phyloP scores from a whole-genome alignment of 208 protist species.

The Acanthamoeba sp. region DNA sequence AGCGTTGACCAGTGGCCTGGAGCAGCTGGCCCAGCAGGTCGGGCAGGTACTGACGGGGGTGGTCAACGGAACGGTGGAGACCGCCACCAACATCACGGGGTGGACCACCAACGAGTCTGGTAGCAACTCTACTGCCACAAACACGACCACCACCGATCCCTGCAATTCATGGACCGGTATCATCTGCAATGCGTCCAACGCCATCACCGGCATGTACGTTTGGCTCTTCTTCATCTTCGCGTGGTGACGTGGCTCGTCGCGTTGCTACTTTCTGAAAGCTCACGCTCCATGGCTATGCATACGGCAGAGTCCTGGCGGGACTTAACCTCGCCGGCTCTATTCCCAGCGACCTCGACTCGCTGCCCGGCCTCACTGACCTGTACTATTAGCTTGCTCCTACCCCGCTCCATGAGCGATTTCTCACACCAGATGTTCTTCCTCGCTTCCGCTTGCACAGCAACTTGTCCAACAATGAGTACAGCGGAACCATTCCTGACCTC shows the following conservation, averaged over 20 bases:
- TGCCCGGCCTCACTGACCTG: background rate
- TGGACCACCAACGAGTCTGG: background rate
- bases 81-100: background rate
- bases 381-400: no score
- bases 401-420: no score
- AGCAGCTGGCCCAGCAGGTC: background rate
- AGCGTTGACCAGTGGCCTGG: background rate
- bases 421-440: background rate
- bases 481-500: background rate
- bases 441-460: background rate
- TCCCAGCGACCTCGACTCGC: background rate
- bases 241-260: background rate
- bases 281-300: no score
- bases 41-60: background rate
- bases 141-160: background rate
- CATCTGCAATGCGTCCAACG: background rate
- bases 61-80: background rate
- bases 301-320: background rate
- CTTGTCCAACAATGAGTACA: background rate
- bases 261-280: background rate
- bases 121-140: background rate
- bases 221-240: background rate
- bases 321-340: background rate
- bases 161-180: slow-evolving; percentile 16
- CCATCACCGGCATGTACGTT: background rate